Base-by-base conservation (phyloP, 2,329 filamentous ascomycete species). In the Apiospora pterosperma region DNA sequence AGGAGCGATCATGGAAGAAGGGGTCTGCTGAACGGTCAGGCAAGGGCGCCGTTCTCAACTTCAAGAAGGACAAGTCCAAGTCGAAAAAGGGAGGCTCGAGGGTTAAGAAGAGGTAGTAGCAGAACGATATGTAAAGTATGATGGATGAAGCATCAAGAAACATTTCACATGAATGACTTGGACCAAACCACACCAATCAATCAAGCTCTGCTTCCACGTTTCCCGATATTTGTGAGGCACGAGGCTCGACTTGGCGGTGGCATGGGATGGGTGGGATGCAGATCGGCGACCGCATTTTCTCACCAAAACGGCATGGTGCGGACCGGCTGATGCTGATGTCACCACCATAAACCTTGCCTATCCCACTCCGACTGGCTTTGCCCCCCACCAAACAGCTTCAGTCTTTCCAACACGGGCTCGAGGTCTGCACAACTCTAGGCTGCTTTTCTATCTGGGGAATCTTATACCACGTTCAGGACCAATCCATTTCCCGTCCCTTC, bases 1-100 rank as follows among this genome's bases (percentile, higher is more conserved):
- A 88, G 63, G 88, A 87, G 5, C 84, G 80, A 73, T 80, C 85
- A 62, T 94, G 91, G 90, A 93, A 92, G 82, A 94, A 94, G 82
- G 89, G 89, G 1, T 84, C 82, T 62, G 84, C 80, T 2, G 87
- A 90, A 72, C 79, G 88, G 52, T 85, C 82, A 4, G 84, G 85
- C 0, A 85, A 85, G 71, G 84, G 83, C 2, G 84, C 82, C 0
- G 77, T 86, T 63, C 72, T 82, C 61, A 83, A 84, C 67, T 75
- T 81, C 31, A 79, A 78, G 67, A 79, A 76, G 59, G 72, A 74
- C 19, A 74, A 69, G 67, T 36, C 34, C 58, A 63, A 68, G 23
- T 70, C 67, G 67, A 69, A 62, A 19, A 66, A 64, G 55, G 52
- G 36, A 42, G 61, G 61, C 28, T 58, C 21, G 12, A 66, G 67